These are phyloP conservation scores for Pisolithus albus DNA, from an alignment of 768 basidiomycete genomes.

Conservation along the genomic window DNA sequence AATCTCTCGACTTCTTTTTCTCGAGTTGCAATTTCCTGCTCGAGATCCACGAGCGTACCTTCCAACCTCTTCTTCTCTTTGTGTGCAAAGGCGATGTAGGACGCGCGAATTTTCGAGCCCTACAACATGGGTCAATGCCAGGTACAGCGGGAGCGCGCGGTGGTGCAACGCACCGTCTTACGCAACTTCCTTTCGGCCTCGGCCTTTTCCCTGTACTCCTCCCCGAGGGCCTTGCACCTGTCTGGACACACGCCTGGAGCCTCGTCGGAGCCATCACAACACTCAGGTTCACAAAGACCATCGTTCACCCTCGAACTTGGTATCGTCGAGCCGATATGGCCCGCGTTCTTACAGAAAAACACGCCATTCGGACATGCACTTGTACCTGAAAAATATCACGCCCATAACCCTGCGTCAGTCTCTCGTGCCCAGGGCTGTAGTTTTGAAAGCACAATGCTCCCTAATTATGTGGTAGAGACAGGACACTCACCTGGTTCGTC, in stretches of 20 bases:
- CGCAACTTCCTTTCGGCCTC: constrained; percentile 73
- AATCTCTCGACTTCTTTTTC: constrained; percentile 70
- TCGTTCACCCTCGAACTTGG: constrained; percentile 82
- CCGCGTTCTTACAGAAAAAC: constrained; percentile 85
- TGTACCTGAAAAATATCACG: constrained; percentile 48
- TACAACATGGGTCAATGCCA: constrained; percentile 22
- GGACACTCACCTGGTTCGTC: constrained; percentile 75
- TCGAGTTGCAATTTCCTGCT: constrained; percentile 51
- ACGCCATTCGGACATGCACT: constrained; percentile 68
- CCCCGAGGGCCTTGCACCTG: constrained; percentile 69
- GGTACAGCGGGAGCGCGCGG: background rate
- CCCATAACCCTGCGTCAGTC: constrained; percentile 5
- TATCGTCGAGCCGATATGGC: constrained; percentile 78
- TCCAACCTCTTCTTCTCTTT: constrained; percentile 87
- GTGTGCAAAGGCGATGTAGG: constrained; percentile 81
- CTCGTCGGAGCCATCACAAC: constrained; percentile 97
- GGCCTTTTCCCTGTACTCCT: constrained; percentile 54
- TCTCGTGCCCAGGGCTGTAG: background rate
- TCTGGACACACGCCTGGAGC: constrained; percentile 71
- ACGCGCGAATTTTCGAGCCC: constrained; percentile 88
- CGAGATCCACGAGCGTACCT: constrained; percentile 44
- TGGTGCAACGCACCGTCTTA: constrained; percentile 55
- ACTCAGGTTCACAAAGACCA: constrained; percentile 88
- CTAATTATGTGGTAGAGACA: background rate
- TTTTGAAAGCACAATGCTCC: too few relatives aligned